Base-by-base conservation (phyloP, 345 rosid genomes). In the Bruguiera parviflora region DNA sequence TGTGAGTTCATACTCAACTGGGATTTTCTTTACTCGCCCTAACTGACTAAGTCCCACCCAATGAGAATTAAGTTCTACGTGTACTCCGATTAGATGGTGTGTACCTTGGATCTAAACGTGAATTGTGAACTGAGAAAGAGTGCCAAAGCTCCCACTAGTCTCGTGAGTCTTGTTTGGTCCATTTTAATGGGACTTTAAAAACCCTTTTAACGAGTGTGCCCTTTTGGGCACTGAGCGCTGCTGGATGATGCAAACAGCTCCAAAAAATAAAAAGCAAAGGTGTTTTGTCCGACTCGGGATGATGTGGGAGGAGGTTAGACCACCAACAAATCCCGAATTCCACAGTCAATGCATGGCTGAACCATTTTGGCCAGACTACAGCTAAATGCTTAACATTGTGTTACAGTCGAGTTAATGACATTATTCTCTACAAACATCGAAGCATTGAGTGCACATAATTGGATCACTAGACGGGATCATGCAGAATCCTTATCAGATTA, bases 261-360 rank as follows among this genome's bases (percentile, higher is more conserved):
- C 27, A 59, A 6, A 65, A 49, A 62, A 51, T 20, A 28, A 79
- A 43, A 64, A 59, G 25, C n/a, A 22, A 81, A 81, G 78, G 80
- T 58, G 76, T 72, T 84, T 79, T 80, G 84, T 84, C 84, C 21
- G 76, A 84, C 87, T 83, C 90, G 74, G 35, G 71, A 66, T 82
- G 86, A 84, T 61, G 79, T 78, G 90, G 86, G 71, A 70, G 73
- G 75, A 61, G 66, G 16, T 27, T 31, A 24, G 22, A 19, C 75
- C 4, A 32, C 37, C 78, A 74, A 79, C 77, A 71, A 70, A 76
- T 2, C 75, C 53, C 73, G 37, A 75, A 78, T 75, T 82, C 75
- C 65, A 62, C 60, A 6, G 49, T 59, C 66, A 43, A 51, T n/a
- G 25, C 4, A 55, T 21, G 11, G 65, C 67, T 75, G 71, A 49